Percentiles rank a stretch among this genome's conserved stretches.
Evolutionary conservation across 2,329 filamentous ascomycete genomes (phyloP).

Genomic region (Aschersonia sp.): DNA sequence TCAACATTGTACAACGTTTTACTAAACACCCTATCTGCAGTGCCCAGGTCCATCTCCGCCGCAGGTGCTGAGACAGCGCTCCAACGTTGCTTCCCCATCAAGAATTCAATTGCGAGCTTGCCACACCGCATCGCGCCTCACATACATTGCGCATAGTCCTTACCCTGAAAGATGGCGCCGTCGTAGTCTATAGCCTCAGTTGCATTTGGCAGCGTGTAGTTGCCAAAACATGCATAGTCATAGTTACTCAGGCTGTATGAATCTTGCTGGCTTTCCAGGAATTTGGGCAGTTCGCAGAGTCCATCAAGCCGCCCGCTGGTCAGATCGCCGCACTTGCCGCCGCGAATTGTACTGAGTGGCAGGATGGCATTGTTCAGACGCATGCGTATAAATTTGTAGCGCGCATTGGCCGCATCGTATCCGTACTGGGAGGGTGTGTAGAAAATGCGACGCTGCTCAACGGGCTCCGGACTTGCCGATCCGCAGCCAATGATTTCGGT

Average conservation of each 20-base stretch:
- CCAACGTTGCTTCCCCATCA: too few species aligned
- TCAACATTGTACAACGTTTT: too few species aligned
- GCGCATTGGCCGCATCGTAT: slow-evolving; percentile 23
- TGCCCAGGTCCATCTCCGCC: too few species aligned
- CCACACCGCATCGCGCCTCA: background rate
- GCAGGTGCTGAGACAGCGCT: too few species aligned
- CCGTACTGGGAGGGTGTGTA: slow-evolving; percentile 30
- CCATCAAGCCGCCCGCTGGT: slow-evolving; percentile 23
- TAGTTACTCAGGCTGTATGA: slow-evolving; percentile 26
- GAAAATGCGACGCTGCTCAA: slow-evolving; percentile 20
- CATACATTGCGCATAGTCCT: slow-evolving; percentile 1
- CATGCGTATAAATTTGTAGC: slow-evolving; percentile 33
- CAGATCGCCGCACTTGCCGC: slow-evolving; percentile 21
- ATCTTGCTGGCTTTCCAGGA: slow-evolving; percentile 24
- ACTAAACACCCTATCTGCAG: too few species aligned
- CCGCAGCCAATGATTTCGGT: slow-evolving; percentile 41
- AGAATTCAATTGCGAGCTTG: too few species aligned
- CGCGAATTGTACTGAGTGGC: slow-evolving; percentile 29
- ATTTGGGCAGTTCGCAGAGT: slow-evolving; percentile 25
- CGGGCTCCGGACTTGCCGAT: slow-evolving; percentile 19
- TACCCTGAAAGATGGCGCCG: slow-evolving; percentile 16
- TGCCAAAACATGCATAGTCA: slow-evolving; percentile 30
- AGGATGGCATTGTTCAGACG: slow-evolving; percentile 33
- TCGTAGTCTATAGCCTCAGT: slow-evolving; percentile 26
- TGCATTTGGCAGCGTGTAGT: slow-evolving; percentile 25